phyloP scores from a whole-genome alignment of 2,329 filamentous ascomycete genomes.

The Beauveria medogensis region DNA sequence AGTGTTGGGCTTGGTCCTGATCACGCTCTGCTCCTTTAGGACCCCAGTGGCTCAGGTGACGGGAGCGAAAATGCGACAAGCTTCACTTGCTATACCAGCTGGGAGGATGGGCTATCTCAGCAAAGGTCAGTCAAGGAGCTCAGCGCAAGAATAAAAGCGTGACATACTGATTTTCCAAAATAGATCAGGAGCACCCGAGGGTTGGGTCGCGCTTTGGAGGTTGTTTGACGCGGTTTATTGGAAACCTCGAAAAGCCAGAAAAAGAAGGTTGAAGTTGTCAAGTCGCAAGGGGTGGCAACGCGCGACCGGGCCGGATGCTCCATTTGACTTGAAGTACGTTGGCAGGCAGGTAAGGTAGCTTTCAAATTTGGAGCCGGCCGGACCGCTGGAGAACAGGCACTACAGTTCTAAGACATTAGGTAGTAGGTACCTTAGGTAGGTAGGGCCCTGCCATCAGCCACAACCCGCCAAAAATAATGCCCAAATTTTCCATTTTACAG shows the following conservation, averaged over 20 bases:
- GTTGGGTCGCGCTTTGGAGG: slow-evolving; percentile 2
- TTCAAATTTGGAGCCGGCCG: neutral
- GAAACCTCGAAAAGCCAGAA: neutral
- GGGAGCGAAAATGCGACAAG: neutral
- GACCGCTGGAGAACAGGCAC: neutral
- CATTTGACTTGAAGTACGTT: neutral
- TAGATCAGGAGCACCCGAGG: neutral
- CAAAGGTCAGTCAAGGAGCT: neutral
- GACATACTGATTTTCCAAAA: neutral
- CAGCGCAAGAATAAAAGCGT: neutral
- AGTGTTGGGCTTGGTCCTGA: neutral
- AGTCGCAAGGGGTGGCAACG: slow-evolving; percentile 9
- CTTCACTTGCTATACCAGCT: neutral
- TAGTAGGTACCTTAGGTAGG: too few species aligned
- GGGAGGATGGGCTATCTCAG: neutral
- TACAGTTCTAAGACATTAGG: neutral
- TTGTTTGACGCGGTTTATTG: slow-evolving; percentile 6
- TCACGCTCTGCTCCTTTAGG: neutral
- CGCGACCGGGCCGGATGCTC: neutral
- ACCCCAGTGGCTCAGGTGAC: neutral
- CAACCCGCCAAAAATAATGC: too few species aligned
- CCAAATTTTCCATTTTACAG: neutral
- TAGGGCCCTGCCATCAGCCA: neutral
- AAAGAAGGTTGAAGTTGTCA: neutral
- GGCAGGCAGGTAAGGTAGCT: neutral